A percentile compares a stretch with the other conserved stretches of the same genome.
These are phyloP conservation scores for Colletotrichum sp. DNA, from an alignment of 2,329 filamentous ascomycete genomes.

Conservation along the genomic window DNA sequence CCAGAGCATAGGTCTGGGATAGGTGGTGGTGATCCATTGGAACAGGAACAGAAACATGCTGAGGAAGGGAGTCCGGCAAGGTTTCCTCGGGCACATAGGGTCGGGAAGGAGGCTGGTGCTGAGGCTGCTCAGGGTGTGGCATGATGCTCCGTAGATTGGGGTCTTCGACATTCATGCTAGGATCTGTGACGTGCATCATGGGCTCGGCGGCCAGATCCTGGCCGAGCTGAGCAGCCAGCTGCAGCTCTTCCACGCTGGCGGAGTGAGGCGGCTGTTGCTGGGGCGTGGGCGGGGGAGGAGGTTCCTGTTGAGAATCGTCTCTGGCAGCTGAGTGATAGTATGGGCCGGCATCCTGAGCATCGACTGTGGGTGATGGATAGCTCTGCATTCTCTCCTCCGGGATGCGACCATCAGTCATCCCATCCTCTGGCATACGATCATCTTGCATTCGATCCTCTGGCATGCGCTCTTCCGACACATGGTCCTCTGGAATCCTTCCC, in stretches of 20 bases:
- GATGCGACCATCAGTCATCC: constrained; percentile 1
- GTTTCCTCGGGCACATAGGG: constrained; percentile 42
- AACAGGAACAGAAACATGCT: constrained; percentile 28
- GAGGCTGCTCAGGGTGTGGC: constrained; percentile 40
- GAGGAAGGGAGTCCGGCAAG: constrained; percentile 38
- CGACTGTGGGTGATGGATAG: constrained; percentile 10
- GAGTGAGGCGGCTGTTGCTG: constrained; percentile 47
- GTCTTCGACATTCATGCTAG: constrained; percentile 48
- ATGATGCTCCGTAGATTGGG: constrained; percentile 47
- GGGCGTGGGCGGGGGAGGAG: constrained; percentile 38
- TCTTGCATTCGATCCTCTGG: not conserved
- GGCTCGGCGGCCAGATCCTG: constrained; percentile 55
- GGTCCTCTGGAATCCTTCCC: not conserved
- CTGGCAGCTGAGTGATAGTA: constrained; percentile 25
- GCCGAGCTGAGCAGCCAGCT: constrained; percentile 62
- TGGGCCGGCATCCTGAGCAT: constrained; percentile 6
- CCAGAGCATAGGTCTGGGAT: constrained; percentile 43
- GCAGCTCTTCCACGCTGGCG: constrained; percentile 59
- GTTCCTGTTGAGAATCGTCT: constrained; percentile 22
- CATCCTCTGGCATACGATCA: constrained; percentile 10
- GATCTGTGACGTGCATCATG: constrained; percentile 53
- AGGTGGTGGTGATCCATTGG: constrained; percentile 39
- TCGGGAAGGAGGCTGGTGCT: constrained; percentile 21
- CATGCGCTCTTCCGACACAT: not conserved
- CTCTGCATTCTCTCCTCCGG: constrained; percentile 13